These are phyloP conservation scores for Actinidia chinensis DNA, from an alignment of 179 eudicot species.

Conservation along the genomic window DNA sequence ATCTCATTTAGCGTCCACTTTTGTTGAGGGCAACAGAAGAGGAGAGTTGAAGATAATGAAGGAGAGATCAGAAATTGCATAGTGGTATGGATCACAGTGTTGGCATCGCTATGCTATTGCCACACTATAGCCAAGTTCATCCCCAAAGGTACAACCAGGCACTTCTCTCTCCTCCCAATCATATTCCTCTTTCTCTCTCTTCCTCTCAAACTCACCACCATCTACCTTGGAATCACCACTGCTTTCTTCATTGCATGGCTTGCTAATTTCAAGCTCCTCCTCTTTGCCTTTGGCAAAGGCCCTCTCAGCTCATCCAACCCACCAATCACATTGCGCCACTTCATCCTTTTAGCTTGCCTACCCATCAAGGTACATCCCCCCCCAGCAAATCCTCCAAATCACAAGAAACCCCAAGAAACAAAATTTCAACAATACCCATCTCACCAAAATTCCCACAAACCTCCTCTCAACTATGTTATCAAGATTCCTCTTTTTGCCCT, in stretches of 20 bases:
- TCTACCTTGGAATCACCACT: slow-evolving; percentile 24
- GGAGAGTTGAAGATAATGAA: slow-evolving; percentile 11
- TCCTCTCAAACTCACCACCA: slow-evolving; percentile 26
- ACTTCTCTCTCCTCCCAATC: slow-evolving; percentile 21
- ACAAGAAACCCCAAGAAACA: neutral
- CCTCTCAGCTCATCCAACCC: slow-evolving; percentile 35
- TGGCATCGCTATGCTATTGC: slow-evolving; percentile 26
- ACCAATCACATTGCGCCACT: slow-evolving; percentile 20
- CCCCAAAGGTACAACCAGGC: slow-evolving; percentile 14
- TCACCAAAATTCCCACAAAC: slow-evolving; percentile 5
- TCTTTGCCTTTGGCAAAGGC: slow-evolving; percentile 28
- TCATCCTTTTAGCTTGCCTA: slow-evolving; percentile 36
- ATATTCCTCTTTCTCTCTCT: slow-evolving; percentile 25
- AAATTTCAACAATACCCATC: neutral
- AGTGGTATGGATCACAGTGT: slow-evolving; percentile 19
- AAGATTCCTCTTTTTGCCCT: slow-evolving; percentile 28
- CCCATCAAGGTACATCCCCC: slow-evolving; percentile 28
- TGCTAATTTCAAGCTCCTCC: slow-evolving; percentile 33
- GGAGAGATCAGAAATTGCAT: slow-evolving; percentile 31
- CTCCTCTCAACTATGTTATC: slow-evolving; percentile 1
- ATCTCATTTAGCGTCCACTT: neutral
- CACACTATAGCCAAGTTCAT: slow-evolving; percentile 16
- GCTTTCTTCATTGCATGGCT: slow-evolving; percentile 33
- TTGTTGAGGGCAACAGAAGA: neutral
- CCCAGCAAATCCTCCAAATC: slow-evolving; percentile 8